Evolutionary conservation across 768 basidiomycete species (phyloP), one percentile per base, ranked within the genome.

Genomic region (Lactarius deliciosus): DNA sequence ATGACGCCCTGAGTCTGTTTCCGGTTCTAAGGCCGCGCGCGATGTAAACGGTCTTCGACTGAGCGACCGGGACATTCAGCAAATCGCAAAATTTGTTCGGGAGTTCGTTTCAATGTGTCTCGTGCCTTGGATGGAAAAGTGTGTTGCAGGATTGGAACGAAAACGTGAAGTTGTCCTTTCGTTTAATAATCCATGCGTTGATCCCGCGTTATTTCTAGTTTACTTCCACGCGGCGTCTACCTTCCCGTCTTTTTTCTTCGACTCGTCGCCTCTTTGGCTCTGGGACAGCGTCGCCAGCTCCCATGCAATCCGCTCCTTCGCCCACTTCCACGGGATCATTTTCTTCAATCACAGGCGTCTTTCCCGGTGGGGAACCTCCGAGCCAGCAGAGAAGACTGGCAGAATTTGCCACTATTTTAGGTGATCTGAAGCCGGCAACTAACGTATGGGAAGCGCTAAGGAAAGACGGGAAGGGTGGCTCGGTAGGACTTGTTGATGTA

Each of bases 41-140:
- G 66, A 61, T 53, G 28, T 66, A 70, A 71, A 76, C 59, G 74
- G 75, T 11, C 71, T 93, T 45, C 76, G 79, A 38, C 78, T 95
- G 79, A 80, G 79, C 10, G 87, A 93, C 71, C 77, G 78, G 57
- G 94, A 96, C 77, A 89, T 93, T 16, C 83, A 89, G 61, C 83
- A 86, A 70, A 84, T 87, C 7, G 86, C 87, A 0, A 84, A 85
- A 61, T 94, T 98, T 72, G 83, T 92, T 11, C 84, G 94, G 55
- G 96, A 97, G 75, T 90, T 98, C 71, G 81, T 93, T 4, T 87
- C 89, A 13, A 93, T 91, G 86, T 95, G 91, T 73, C 77, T 98
- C 55, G 76, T 98, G 3, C 96, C 96, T 1, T 98, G 92, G 92
- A 96, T 98, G 93, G 96, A 98, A 78, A 92, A 89, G 73, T 89